Percentiles rank a stretch among this genome's conserved stretches.
phyloP scores from a whole-genome alignment of 2,329 filamentous ascomycete species.

The Aspergillus versicolor region DNA sequence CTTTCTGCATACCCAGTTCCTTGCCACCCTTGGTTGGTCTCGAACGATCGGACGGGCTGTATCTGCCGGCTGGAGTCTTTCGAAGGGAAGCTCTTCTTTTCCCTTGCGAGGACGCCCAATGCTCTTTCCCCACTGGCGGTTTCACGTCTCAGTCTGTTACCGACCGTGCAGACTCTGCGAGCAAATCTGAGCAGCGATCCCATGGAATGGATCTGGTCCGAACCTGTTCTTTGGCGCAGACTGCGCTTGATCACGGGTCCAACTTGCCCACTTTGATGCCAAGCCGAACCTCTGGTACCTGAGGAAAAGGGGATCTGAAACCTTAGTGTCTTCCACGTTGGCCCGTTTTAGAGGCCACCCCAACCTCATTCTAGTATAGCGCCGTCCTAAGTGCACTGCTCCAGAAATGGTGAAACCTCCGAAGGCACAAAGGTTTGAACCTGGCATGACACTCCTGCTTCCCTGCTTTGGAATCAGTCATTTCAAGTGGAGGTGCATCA shows the following conservation, averaged over 20 bases:
- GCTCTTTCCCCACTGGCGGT: neutral
- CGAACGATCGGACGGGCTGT: neutral
- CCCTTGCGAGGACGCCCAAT: neutral
- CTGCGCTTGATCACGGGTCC: conserved; percentile 1
- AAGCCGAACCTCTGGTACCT: conserved; percentile 10
- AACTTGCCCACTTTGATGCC: conserved; percentile 4
- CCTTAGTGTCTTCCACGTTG: conserved; percentile 14
- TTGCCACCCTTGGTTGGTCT: neutral
- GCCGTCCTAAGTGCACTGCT: conserved; percentile 14
- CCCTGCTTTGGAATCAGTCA: neutral
- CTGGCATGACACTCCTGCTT: conserved; percentile 1
- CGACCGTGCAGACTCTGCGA: neutral
- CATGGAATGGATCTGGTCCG: neutral
- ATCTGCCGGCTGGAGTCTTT: neutral
- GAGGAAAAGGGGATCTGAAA: conserved; percentile 11
- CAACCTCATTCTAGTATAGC: conserved; percentile 10
- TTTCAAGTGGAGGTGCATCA: conserved; percentile 2
- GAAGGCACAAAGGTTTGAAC: conserved; percentile 19
- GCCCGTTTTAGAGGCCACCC: conserved; percentile 16
- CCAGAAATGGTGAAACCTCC: conserved; percentile 24
- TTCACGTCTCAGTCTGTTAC: conserved; percentile 1
- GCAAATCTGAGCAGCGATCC: neutral
- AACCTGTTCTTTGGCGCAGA: neutral
- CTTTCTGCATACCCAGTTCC: neutral
- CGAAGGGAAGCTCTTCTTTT: conserved; percentile 1